Evolutionary conservation across 2,329 filamentous ascomycete species (phyloP).

Genomic region (Diaporthe destruens): DNA sequence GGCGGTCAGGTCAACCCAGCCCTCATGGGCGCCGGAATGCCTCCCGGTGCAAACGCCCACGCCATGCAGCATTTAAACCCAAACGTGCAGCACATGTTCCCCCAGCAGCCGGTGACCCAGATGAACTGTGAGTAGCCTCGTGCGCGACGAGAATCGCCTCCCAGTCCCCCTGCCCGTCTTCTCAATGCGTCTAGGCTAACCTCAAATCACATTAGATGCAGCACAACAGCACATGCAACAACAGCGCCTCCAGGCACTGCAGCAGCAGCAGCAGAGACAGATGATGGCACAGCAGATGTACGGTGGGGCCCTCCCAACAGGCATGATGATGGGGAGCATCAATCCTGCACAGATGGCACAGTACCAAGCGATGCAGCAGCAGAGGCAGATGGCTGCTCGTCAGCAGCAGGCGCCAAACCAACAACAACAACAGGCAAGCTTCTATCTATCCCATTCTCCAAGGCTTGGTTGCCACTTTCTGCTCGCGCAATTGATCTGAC

Average conservation of each 20-base stretch:
- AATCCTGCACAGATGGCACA: slow-evolving; percentile 54
- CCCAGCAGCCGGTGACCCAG: slow-evolving; percentile 63
- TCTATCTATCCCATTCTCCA: slow-evolving; percentile 42
- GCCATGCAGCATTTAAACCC: slow-evolving; percentile 80
- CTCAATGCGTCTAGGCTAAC: slow-evolving; percentile 42
- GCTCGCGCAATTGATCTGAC: slow-evolving; percentile 40
- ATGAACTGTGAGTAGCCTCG: slow-evolving; percentile 50
- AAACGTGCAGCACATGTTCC: slow-evolving; percentile 68
- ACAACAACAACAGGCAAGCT: slow-evolving; percentile 45
- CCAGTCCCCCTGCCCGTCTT: not conserved
- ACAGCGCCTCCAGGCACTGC: slow-evolving; percentile 66
- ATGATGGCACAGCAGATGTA: slow-evolving; percentile 67
- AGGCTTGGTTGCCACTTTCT: slow-evolving; percentile 5
- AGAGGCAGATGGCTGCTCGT: slow-evolving; percentile 39
- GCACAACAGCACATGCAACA: slow-evolving; percentile 62
- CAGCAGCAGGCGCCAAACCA: slow-evolving; percentile 41
- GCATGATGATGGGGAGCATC: slow-evolving; percentile 65
- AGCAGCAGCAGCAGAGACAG: slow-evolving; percentile 64
- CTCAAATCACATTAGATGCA: slow-evolving; percentile 43
- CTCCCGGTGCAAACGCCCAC: slow-evolving; percentile 77
- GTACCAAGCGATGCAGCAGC: slow-evolving; percentile 48
- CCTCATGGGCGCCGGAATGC: slow-evolving; percentile 78
- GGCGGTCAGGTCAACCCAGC: slow-evolving; percentile 79
- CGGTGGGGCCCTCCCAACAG: slow-evolving; percentile 60
- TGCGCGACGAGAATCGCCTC: slow-evolving; percentile 27